Evolutionary conservation across 352 stramenopile species (phyloP).

Genomic region (Phytophthora colocasiae): DNA sequence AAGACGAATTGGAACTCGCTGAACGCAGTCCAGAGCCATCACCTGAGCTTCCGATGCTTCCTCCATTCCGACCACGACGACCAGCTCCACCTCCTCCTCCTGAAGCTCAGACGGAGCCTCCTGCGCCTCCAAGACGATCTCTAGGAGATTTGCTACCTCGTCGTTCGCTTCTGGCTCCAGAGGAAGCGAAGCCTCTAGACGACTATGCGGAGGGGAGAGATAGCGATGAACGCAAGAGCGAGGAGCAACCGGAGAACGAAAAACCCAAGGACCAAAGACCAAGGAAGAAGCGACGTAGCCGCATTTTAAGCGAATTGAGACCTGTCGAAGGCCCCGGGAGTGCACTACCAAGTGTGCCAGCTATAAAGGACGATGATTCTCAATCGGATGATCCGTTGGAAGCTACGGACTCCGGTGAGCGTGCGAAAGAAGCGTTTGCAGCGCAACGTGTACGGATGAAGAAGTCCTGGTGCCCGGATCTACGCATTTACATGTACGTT

Average conservation of each 20-base stretch:
- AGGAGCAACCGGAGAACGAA: slow-evolving; percentile 12
- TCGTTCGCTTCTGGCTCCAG: slow-evolving; percentile 38
- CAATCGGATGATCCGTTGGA: slow-evolving; percentile 27
- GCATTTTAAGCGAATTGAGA: slow-evolving; percentile 48
- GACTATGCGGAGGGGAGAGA: slow-evolving; percentile 27
- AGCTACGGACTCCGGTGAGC: slow-evolving; percentile 24
- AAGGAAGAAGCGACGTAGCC: slow-evolving; percentile 34
- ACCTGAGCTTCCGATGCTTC: slow-evolving; percentile 15
- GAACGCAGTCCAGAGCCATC: slow-evolving; percentile 27
- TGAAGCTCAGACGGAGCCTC: neutral
- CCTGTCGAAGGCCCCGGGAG: slow-evolving; percentile 32
- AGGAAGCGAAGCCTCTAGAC: slow-evolving; percentile 16
- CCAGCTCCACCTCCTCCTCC: slow-evolving; percentile 26
- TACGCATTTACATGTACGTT: slow-evolving; percentile 73
- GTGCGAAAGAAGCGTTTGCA: slow-evolving; percentile 56
- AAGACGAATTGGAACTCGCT: slow-evolving; percentile 24
- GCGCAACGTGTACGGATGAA: slow-evolving; percentile 57
- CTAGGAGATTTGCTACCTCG: slow-evolving; percentile 39
- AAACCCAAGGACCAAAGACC: slow-evolving; percentile 13
- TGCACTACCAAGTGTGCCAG: slow-evolving; percentile 15
- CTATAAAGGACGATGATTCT: slow-evolving; percentile 33
- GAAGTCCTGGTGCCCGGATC: slow-evolving; percentile 47
- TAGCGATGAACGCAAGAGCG: slow-evolving; percentile 39
- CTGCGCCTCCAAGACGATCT: slow-evolving; percentile 26
- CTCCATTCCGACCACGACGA: slow-evolving; percentile 27